Conservation (phyloP, 805 yeast species). For the Cyberlindnera samutprakarnensis region DNA sequence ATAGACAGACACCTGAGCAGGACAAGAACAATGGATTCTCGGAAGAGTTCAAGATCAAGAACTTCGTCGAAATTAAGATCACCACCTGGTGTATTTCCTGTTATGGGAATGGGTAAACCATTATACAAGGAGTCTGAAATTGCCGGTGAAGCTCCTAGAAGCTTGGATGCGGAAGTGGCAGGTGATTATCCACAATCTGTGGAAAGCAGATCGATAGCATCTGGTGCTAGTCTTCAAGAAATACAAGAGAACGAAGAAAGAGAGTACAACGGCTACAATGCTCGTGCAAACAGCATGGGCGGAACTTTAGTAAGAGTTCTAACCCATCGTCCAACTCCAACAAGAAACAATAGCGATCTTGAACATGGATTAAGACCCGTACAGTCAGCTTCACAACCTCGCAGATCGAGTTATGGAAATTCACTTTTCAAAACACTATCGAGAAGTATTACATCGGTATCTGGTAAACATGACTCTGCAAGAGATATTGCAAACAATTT, state of each 20-base stretch:
- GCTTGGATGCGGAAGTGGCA: neutral
- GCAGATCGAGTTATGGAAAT: conserved; percentile 1
- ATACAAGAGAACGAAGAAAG: conserved; percentile 22
- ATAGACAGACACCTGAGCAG: neutral
- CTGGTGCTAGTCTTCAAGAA: conserved; percentile 2
- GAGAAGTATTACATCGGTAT: conserved; percentile 8
- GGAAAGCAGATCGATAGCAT: neutral
- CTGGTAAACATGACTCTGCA: conserved; percentile 17
- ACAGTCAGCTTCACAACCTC: neutral
- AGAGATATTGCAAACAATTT: conserved; percentile 26
- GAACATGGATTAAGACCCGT: conserved; percentile 14
- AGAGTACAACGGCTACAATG: conserved; percentile 26
- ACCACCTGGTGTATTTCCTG: conserved; percentile 77
- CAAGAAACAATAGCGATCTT: conserved; percentile 3
- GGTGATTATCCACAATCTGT: neutral
- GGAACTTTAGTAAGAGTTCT: conserved; percentile 26
- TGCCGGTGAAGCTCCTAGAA: conserved; percentile 28
- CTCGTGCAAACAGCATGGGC: conserved; percentile 27
- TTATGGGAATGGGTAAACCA: conserved; percentile 69
- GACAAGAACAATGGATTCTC: conserved; percentile 3
- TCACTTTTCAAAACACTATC: conserved; percentile 16
- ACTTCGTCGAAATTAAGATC: conserved; percentile 30
- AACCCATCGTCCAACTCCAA: neutral
- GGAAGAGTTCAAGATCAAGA: conserved; percentile 7
- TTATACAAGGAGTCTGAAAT: conserved; percentile 47